phyloP scores from a whole-genome alignment of 352 stramenopile species.

The Phytophthora niederhauseri region DNA sequence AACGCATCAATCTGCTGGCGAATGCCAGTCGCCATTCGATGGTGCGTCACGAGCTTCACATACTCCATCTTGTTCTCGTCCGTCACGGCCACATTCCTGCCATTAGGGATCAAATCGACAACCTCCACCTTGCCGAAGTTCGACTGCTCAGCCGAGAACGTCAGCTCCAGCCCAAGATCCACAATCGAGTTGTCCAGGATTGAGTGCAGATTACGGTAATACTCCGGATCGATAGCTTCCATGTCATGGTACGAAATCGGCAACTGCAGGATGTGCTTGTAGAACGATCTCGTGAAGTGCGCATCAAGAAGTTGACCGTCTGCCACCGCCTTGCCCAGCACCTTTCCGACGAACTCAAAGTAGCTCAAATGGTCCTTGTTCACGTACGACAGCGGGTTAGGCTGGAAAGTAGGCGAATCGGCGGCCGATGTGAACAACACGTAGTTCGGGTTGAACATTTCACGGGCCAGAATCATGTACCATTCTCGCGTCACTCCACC shows the following conservation, averaged over 20 bases:
- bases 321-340: constrained; percentile 99
- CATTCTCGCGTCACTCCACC: constrained; percentile 98
- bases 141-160: constrained; percentile 92
- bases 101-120: constrained; percentile 91
- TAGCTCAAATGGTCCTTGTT: constrained; percentile 99
- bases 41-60: constrained; percentile 95
- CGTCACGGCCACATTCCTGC: constrained; percentile 85
- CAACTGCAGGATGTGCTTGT: constrained; percentile 99
- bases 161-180: constrained; percentile 91
- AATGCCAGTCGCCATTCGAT: constrained; percentile 99
- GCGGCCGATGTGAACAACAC: constrained; percentile 98
- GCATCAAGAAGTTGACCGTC: constrained; percentile 99
- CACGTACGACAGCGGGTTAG: constrained; percentile 98
- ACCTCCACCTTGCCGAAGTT: constrained; percentile 91
- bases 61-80: constrained; percentile 96
- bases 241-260: constrained; percentile 98
- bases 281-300: constrained; percentile 99
- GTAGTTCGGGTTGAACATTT: constrained; percentile 99
- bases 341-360: constrained; percentile 98
- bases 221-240: constrained; percentile 98
- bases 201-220: constrained; percentile 94
- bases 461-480: constrained; percentile 98
- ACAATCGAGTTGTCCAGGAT: constrained; percentile 89
- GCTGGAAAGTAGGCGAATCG: constrained; percentile 99
- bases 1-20: constrained; percentile 94